phyloP scores from a whole-genome alignment of 306 rosid species.

The Hylodesmum podocarpum region DNA sequence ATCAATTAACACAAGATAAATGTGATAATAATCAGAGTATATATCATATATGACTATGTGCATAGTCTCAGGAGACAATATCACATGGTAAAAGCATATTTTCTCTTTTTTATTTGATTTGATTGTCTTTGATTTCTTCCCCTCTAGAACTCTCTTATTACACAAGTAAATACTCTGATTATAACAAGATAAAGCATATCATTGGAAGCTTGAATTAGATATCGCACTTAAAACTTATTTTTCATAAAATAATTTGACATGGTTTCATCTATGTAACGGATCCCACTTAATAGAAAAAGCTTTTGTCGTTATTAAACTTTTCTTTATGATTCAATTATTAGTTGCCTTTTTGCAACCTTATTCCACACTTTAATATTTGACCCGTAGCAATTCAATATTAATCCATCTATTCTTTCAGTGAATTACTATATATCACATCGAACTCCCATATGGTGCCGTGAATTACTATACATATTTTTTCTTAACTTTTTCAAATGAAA shows the following conservation, averaged over 20 bases:
- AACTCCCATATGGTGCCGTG: background rate
- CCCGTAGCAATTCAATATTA: background rate
- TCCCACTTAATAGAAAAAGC: background rate
- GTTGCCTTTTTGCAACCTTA: background rate
- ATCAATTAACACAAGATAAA: too few species aligned
- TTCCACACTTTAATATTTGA: constrained; percentile 28
- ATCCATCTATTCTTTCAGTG: background rate
- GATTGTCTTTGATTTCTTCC: too few species aligned
- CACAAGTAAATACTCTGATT: too few species aligned
- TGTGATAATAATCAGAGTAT: too few species aligned
- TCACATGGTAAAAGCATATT: too few species aligned
- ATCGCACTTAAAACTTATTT: background rate
- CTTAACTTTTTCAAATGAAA: background rate
- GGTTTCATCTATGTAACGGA: background rate
- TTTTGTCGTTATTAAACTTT: background rate
- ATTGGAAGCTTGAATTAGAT: background rate
- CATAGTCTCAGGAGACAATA: too few species aligned
- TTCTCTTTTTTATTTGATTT: too few species aligned
- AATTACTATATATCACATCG: background rate
- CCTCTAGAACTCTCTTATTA: too few species aligned
- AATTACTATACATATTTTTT: background rate
- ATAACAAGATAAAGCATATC: too few species aligned
- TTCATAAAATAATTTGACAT: background rate
- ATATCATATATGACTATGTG: too few species aligned
- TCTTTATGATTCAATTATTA: background rate